Evolutionary conservation across 2,329 filamentous ascomycete genomes (phyloP), one percentile per base, ranked within the genome.

Genomic region (Penicillium sp.): DNA sequence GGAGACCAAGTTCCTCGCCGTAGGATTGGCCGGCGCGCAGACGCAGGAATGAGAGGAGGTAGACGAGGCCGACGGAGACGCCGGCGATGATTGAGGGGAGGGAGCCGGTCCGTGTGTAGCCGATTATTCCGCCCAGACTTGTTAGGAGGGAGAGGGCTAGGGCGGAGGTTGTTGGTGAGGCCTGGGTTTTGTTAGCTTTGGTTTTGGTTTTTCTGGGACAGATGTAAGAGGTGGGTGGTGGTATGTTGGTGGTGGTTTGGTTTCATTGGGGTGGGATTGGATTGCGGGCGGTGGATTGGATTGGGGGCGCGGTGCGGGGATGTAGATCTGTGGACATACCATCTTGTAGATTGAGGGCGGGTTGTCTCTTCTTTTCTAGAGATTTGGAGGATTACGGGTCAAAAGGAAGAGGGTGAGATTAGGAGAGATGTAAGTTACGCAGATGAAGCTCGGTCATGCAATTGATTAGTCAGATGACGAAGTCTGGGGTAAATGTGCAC

Each of bases 61-160:
- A 89, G 59, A 91, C 77, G 17, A 82, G 78, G 45, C 94, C 94
- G 64, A 99, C 92, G 35, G 88, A 87, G 65, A 91, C 81, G 52
- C 94, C 94, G 15, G 94, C 94, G 13, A 85, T 86, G 66, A 97
- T 83, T 13, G 92, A 96, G 38, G 93, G 93, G 49, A 96, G 75
- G 25, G 93, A 97, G 58, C 91, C 85, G 0, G 93, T 94, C 73
- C 88, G 87, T 44, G 88, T 81, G 77, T 91, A 99, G 71, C 94
- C 94, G 71, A 90, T 89, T 59, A 90, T 88, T 63, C 94, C 94
- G 68, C 94, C 94, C 57, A 89, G 83, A 51, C 93, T 91, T 58
- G 93, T 97, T 58, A 97, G 82, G 63, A 86, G 82, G 60, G 89
- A 90, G 70, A 97, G 86, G 69, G 90, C 74, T 75, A 88, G 90